Evolutionary conservation across 2,329 filamentous ascomycete genomes (phyloP).

Genomic region (Aspergillus felis): DNA sequence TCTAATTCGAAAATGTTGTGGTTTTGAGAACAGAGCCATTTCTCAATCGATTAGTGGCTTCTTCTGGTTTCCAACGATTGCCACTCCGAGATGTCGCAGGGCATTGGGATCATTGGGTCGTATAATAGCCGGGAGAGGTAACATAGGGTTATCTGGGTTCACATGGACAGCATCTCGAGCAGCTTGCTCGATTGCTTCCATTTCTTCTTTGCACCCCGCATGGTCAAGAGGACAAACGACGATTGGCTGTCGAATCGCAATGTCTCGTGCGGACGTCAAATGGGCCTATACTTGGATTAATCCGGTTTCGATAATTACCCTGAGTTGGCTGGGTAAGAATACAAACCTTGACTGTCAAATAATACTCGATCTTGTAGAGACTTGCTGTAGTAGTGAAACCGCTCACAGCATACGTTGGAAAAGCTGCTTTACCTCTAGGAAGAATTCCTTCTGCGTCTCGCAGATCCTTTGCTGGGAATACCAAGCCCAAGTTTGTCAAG

Average conservation of each 20-base stretch:
- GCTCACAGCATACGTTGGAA: constrained; percentile 81
- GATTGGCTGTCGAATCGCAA: constrained; percentile 83
- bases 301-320: constrained; percentile 3
- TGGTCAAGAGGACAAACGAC: constrained; percentile 95
- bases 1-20: constrained; percentile 9
- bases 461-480: constrained; percentile 86
- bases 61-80: constrained; percentile 58
- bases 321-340: not conserved
- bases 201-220: constrained; percentile 93
- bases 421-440: constrained; percentile 76
- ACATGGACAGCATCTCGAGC: constrained; percentile 88
- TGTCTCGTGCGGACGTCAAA: constrained; percentile 82
- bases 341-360: constrained; percentile 80
- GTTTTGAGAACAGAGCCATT: constrained; percentile 8
- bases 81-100: constrained; percentile 57
- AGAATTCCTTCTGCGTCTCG: constrained; percentile 84
- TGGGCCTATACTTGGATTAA: constrained; percentile 61
- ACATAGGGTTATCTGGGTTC: constrained; percentile 83
- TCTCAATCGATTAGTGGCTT: constrained; percentile 64
- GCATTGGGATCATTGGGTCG: constrained; percentile 68
- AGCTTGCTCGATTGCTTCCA: constrained; percentile 95
- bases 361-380: constrained; percentile 98
- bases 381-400: constrained; percentile 93
- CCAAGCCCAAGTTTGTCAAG: constrained; percentile 83
- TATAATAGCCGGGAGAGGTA: constrained; percentile 82